Conservation (phyloP, 495 filamentous ascomycete genomes). For the Penicillium bialowiezense region DNA sequence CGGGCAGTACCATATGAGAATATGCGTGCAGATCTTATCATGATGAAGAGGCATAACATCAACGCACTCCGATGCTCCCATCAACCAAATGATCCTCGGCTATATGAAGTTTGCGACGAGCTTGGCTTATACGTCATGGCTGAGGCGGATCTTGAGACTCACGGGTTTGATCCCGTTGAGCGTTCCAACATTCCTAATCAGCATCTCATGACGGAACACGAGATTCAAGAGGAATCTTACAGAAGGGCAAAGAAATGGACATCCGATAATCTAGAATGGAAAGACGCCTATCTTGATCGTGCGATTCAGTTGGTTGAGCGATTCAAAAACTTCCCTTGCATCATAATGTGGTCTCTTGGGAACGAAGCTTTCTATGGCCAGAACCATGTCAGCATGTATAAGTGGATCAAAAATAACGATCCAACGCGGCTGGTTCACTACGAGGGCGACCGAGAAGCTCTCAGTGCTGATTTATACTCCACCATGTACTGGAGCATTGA, state of each 20-base stretch:
- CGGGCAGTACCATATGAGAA: constrained; percentile 57
- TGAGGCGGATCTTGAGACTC: constrained; percentile 68
- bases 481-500: constrained; percentile 63
- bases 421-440: constrained; percentile 62
- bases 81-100: constrained; percentile 55
- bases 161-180: constrained; percentile 55
- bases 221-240: constrained; percentile 53
- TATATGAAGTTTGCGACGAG: constrained; percentile 63
- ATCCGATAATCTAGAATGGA: constrained; percentile 62
- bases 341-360: constrained; percentile 69
- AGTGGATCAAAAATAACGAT: constrained; percentile 57
- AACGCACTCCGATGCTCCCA: constrained; percentile 63
- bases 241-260: constrained; percentile 52
- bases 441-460: constrained; percentile 57
- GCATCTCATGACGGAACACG: constrained; percentile 40
- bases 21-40: constrained; percentile 54
- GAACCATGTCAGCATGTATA: constrained; percentile 63
- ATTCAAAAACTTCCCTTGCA: constrained; percentile 61
- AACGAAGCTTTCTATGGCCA: constrained; percentile 67
- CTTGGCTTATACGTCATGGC: constrained; percentile 69
- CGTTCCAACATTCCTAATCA: constrained; percentile 42
- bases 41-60: constrained; percentile 67
- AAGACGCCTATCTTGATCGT: constrained; percentile 62
- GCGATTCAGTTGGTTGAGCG: constrained; percentile 59
- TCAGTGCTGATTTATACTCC: constrained; percentile 60